Base-by-base conservation (phyloP, 495 filamentous ascomycete genomes). In the Penicillium riverlandense region DNA sequence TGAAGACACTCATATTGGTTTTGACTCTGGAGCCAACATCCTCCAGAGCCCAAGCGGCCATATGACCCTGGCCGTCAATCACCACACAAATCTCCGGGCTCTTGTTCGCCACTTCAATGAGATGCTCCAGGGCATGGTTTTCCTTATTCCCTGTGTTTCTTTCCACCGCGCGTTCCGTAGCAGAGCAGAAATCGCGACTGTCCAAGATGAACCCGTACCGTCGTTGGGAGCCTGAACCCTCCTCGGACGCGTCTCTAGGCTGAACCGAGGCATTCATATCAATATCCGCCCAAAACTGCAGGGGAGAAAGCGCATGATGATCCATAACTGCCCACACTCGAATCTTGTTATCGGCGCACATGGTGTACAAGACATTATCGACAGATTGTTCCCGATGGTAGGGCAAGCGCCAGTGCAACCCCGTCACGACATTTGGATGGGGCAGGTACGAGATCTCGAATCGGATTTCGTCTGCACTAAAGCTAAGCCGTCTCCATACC, bases 1-100 rank as follows among this genome's bases (percentile, higher is more conserved):
- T 95, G 69, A 95, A 96, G 27, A 90, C 78, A 57, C 84, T 82
- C 33, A 80, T 74, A 2, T 76, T 74, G 48, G 82, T 78, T 49
- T 74, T 78, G 29, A 69, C 65, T 51, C 88, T 92, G 53, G 78
- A 82, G 12, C 89, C 88, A 16, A 96, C 76, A 56, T 90, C 88
- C 61, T 97, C 90, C 43, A 99, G 58, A 2, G 88, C 94, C 91
- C 91, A 96, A 0, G 90, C 92, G 37, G 86, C 88, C 88, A 97
- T 89, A 52, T 83, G 79, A 5, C 92, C 92, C 32, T 76, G 70
- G 13, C 84, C 83, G 63, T 99, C 90, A 40, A 95, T 71, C 2
- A 91, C 81, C 11, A 96, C 72, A 50, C 88, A 90, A 2, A 97
- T 78, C 53, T 99, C 94, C 0, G 91, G 94, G 39, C 74, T 83